A percentile compares a stretch with the other conserved stretches of the same genome.
Evolutionary conservation across 495 filamentous ascomycete species (phyloP).

Genomic region (Talaromyces wortmannii): DNA sequence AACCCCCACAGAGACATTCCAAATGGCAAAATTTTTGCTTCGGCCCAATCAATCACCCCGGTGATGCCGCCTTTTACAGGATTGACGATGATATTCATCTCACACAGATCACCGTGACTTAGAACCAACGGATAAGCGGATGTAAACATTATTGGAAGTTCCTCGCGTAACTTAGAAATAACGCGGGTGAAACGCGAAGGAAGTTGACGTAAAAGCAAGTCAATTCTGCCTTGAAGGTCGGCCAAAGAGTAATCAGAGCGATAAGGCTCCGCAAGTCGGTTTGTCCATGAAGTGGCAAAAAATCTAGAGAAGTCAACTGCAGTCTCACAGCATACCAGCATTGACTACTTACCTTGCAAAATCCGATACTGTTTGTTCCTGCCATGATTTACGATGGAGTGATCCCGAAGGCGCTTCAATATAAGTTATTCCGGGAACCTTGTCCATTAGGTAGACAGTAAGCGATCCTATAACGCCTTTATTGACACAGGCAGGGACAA

Average conservation of each 20-base stretch:
- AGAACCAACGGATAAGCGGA: slow-evolving; percentile 30
- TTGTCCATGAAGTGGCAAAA: not conserved
- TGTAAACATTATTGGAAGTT: slow-evolving; percentile 22
- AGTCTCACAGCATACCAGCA: not conserved
- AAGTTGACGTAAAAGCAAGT: slow-evolving; percentile 1
- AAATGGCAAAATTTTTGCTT: slow-evolving; percentile 36
- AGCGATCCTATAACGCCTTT: slow-evolving; percentile 1
- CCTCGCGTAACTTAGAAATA: slow-evolving; percentile 10
- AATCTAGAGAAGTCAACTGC: not conserved
- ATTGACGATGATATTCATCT: slow-evolving; percentile 38
- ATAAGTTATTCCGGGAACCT: slow-evolving; percentile 1
- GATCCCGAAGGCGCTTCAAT: not conserved
- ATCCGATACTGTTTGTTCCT: slow-evolving; percentile 9
- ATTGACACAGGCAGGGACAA: not conserved
- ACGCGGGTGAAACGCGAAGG: slow-evolving; percentile 6
- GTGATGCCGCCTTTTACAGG: slow-evolving; percentile 29
- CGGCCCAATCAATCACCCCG: slow-evolving; percentile 41
- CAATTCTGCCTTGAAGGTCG: not conserved
- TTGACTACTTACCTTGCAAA: slow-evolving; percentile 12
- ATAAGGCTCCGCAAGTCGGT: slow-evolving; percentile 8
- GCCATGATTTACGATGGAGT: slow-evolving; percentile 7
- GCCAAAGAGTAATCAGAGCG: slow-evolving; percentile 5
- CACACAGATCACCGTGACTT: slow-evolving; percentile 37
- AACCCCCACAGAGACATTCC: slow-evolving; percentile 36
- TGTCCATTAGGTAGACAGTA: not conserved